Evolutionary conservation across 2,329 filamentous ascomycete species (phyloP).

Genomic region (Pezicula radicicola): DNA sequence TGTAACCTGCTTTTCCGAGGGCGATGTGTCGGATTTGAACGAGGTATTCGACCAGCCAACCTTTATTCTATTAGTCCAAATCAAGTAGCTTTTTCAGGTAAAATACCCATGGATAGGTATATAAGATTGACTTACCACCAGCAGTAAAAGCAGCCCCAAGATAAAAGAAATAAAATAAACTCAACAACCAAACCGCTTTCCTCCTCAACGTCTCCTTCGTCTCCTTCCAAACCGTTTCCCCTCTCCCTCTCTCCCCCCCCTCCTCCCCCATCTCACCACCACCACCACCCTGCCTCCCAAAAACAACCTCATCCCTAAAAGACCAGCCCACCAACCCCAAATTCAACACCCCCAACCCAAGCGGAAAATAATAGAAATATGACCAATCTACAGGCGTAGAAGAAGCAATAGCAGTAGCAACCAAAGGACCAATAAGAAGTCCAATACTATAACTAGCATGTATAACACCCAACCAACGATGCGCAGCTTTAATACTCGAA

Average conservation of each 20-base stretch:
- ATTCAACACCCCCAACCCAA: conserved; percentile 51
- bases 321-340: conserved; percentile 41
- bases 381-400: conserved; percentile 42
- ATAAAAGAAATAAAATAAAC: conserved; percentile 63
- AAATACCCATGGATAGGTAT: no score
- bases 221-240: conserved; percentile 34
- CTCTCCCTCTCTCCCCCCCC: conserved; percentile 13
- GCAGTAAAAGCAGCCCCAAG: conserved; percentile 54
- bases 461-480: conserved; percentile 61
- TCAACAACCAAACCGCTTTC: conserved; percentile 53
- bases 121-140: conserved; percentile 22
- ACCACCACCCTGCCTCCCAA: neutral
- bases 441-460: conserved; percentile 57
- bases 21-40: conserved; percentile 56
- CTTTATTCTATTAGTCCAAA: conserved; percentile 31
- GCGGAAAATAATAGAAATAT: conserved; percentile 53
- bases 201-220: conserved; percentile 42
- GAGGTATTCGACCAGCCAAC: conserved; percentile 65
- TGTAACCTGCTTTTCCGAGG: conserved; percentile 56
- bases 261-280: conserved; percentile 10
- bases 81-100: no score
- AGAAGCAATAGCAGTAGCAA: conserved; percentile 47
- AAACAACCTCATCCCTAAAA: conserved; percentile 40
- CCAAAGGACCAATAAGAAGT: conserved; percentile 54
- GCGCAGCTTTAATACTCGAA: conserved; percentile 43